Conservation (phyloP, 371 early-diverging fungal genomes). For the Mucor saturninus region DNA sequence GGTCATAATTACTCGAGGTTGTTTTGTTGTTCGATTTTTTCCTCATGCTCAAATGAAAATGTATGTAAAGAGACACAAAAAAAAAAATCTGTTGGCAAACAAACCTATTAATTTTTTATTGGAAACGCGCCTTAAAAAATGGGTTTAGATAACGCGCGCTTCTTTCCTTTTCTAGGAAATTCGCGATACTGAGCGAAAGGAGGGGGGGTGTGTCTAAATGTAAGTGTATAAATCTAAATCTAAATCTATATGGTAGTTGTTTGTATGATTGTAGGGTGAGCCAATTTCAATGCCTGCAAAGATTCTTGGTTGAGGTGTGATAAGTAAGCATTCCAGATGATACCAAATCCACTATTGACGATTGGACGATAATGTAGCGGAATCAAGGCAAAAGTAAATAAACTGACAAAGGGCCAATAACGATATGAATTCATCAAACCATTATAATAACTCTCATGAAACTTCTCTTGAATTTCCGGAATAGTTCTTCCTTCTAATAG, state of each 20-base stretch:
- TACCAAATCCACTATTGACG: slow-evolving; percentile 65
- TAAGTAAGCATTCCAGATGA: slow-evolving; percentile 78
- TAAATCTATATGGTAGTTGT: neutral
- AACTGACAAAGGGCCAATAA: slow-evolving; percentile 79
- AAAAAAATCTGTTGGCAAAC: slow-evolving; percentile 1
- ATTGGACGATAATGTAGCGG: slow-evolving; percentile 73
- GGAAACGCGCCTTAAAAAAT: neutral
- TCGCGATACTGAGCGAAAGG: neutral
- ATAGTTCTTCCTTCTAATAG: slow-evolving; percentile 61
- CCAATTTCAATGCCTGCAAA: slow-evolving; percentile 1
- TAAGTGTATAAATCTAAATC: neutral
- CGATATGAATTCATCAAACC: slow-evolving; percentile 70
- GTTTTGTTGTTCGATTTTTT: neutral
- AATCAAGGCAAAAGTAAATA: slow-evolving; percentile 73
- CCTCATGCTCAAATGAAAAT: slow-evolving; percentile 1
- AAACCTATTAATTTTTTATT: neutral
- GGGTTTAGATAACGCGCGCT: neutral
- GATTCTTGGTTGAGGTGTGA: slow-evolving; percentile 59
- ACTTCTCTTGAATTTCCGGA: slow-evolving; percentile 58
- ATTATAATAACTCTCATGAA: slow-evolving; percentile 39
- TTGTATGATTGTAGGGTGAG: slow-evolving; percentile 3
- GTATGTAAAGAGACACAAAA: slow-evolving; percentile 1
- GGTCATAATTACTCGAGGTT: slow-evolving; percentile 20
- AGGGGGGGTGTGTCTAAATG: neutral
- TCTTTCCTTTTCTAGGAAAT: neutral